Percentiles rank a stretch among this genome's conserved stretches.
These are phyloP conservation scores for Penicillium thymicola DNA, from an alignment of 2,329 filamentous ascomycete genomes.

Conservation along the genomic window DNA sequence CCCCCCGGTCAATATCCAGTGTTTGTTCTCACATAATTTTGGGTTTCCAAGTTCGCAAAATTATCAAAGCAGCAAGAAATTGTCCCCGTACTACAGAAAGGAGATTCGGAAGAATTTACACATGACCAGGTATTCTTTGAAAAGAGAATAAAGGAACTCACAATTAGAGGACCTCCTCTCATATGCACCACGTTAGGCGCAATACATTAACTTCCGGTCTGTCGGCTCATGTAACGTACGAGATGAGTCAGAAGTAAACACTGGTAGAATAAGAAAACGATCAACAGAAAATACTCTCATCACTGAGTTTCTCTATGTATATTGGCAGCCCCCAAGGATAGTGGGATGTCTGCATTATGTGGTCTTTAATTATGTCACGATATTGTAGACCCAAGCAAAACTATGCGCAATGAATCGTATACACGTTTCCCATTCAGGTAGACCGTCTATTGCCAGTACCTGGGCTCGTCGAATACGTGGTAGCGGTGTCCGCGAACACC, in stretches of 20 bases:
- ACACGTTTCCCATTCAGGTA: background rate
- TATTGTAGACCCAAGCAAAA: conserved; percentile 6
- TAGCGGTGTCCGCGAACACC: conserved; percentile 88
- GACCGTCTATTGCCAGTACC: conserved; percentile 56
- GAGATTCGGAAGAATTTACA: background rate
- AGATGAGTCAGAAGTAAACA: background rate
- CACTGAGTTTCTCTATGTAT: background rate
- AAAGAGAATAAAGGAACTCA: background rate
- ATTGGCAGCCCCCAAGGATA: background rate
- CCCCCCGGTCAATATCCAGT: too few species aligned
- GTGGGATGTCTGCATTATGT: conserved; percentile 4
- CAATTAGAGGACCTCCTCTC: too few species aligned
- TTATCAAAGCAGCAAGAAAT: background rate
- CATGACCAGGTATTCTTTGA: background rate
- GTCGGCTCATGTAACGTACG: background rate
- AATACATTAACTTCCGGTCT: background rate
- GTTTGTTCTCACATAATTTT: background rate
- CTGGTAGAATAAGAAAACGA: background rate
- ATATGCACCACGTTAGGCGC: background rate
- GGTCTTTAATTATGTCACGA: conserved; percentile 10
- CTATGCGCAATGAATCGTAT: background rate
- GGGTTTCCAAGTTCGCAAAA: background rate
- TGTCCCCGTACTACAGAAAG: background rate
- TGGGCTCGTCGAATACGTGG: conserved; percentile 91
- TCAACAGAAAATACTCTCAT: background rate